Percentiles rank a stretch among this genome's conserved stretches.
Evolutionary conservation across 352 stramenopile genomes (phyloP).

Genomic region (Phytopythium litorale): DNA sequence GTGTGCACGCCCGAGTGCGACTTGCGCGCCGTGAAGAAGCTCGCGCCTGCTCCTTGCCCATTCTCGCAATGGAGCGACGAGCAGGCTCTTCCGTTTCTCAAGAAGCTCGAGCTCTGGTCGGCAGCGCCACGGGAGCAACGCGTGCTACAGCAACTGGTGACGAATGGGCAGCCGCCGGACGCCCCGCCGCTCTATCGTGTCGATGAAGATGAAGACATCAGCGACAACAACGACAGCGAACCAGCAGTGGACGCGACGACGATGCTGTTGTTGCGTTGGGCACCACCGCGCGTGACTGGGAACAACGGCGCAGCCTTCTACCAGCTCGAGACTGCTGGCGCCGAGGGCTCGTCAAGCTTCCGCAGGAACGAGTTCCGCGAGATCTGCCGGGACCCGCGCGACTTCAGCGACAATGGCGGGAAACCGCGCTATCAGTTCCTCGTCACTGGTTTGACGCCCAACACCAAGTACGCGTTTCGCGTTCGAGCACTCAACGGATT

Average conservation of each 20-base stretch:
- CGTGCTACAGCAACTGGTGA: slow-evolving; percentile 63
- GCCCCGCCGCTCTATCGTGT: slow-evolving; percentile 50
- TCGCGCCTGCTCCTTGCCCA: slow-evolving; percentile 46
- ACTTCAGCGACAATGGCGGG: slow-evolving; percentile 78
- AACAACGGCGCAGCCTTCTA: slow-evolving; percentile 82
- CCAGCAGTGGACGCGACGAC: slow-evolving; percentile 58
- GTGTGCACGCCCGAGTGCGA: slow-evolving; percentile 59
- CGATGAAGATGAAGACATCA: slow-evolving; percentile 33
- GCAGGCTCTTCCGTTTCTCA: slow-evolving; percentile 43
- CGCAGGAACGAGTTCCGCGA: slow-evolving; percentile 73
- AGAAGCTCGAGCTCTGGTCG: slow-evolving; percentile 75
- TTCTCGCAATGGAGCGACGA: slow-evolving; percentile 66
- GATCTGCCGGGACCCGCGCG: slow-evolving; percentile 84
- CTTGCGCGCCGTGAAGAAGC: slow-evolving; percentile 54
- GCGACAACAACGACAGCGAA: slow-evolving; percentile 7
- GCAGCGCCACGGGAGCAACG: slow-evolving; percentile 66
- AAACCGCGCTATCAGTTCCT: slow-evolving; percentile 76
- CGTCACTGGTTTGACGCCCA: slow-evolving; percentile 60
- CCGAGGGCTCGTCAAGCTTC: slow-evolving; percentile 63
- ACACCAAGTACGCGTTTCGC: slow-evolving; percentile 89
- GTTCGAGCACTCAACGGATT: slow-evolving; percentile 90
- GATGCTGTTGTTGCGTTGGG: slow-evolving; percentile 63
- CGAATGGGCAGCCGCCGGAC: slow-evolving; percentile 53
- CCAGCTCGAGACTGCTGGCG: slow-evolving; percentile 73
- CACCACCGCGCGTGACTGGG: slow-evolving; percentile 46